phyloP scores from a whole-genome alignment of 495 filamentous ascomycete species.

The Aspergillus wentii region DNA sequence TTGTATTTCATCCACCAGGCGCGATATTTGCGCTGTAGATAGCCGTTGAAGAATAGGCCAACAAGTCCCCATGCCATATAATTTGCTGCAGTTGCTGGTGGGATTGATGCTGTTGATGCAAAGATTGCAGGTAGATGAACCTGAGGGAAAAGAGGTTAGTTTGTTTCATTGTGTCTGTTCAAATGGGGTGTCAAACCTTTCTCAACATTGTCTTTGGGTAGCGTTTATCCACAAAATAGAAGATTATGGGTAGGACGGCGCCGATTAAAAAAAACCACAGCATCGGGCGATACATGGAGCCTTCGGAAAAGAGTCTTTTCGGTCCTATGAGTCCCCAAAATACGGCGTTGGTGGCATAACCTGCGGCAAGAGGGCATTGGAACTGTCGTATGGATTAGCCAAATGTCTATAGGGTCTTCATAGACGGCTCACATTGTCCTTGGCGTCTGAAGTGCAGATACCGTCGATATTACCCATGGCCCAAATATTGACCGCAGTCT shows the following conservation, averaged over 20 bases:
- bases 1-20: not conserved
- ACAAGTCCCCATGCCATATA: constrained; percentile 54
- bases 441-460: constrained; percentile 47
- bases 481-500: constrained; percentile 50
- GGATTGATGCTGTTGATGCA: constrained; percentile 46
- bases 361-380: constrained; percentile 50
- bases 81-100: constrained; percentile 52
- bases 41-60: constrained; percentile 42
- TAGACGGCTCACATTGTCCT: constrained; percentile 21
- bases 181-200: no score
- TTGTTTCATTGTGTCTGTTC: no score
- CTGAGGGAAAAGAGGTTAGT: no score
- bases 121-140: constrained; percentile 48
- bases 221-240: constrained; percentile 37
- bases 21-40: not conserved
- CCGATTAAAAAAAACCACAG: constrained; percentile 50
- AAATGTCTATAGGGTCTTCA: not conserved
- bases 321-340: constrained; percentile 50
- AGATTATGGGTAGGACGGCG: constrained; percentile 15
- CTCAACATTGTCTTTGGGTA: constrained; percentile 34
- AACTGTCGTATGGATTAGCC: constrained; percentile 23
- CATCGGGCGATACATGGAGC: constrained; percentile 48
- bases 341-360: constrained; percentile 54
- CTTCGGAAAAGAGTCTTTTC: constrained; percentile 45
- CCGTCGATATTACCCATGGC: constrained; percentile 47